A percentile compares a stretch with the other conserved stretches of the same genome.
Evolutionary conservation across 352 stramenopile species (phyloP).

Genomic region (Phytophthora multivora): DNA sequence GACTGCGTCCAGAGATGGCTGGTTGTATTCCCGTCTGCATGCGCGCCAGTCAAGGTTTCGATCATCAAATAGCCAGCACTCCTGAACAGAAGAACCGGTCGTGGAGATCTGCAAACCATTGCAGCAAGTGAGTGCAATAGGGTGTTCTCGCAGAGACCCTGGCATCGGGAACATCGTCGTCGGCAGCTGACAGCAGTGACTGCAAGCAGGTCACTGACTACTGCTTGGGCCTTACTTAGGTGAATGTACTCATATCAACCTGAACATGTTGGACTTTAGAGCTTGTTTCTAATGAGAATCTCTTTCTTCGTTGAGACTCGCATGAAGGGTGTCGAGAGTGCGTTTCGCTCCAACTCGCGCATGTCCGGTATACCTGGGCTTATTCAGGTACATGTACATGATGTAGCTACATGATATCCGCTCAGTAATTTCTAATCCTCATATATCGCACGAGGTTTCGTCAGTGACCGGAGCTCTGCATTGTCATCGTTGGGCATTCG

Average conservation of each 20-base stretch:
- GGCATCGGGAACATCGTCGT: too few relatives aligned
- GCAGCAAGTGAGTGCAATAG: background rate
- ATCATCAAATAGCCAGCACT: slow-evolving; percentile 8
- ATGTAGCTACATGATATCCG: slow-evolving; percentile 3
- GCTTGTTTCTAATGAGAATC: too few relatives aligned
- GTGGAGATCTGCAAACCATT: background rate
- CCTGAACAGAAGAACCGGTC: slow-evolving; percentile 1
- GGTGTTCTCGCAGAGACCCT: background rate
- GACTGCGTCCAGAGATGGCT: background rate
- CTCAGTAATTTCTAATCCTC: background rate
- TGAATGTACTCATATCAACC: too few relatives aligned
- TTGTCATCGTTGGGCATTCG: background rate
- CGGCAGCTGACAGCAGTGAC: too few relatives aligned
- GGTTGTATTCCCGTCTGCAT: background rate
- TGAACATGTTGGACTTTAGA: too few relatives aligned
- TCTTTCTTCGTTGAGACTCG: too few relatives aligned
- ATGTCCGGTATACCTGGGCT: background rate
- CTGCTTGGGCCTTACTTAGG: too few relatives aligned
- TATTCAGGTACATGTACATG: slow-evolving; percentile 3
- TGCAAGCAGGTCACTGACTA: too few relatives aligned
- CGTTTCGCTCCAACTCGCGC: too few relatives aligned
- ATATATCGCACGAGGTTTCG: slow-evolving; percentile 1
- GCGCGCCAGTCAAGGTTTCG: slow-evolving; percentile 1
- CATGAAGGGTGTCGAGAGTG: too few relatives aligned
- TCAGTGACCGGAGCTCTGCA: background rate